A percentile compares a stretch with the other conserved stretches of the same genome.
Conservation (phyloP, 2,329 filamentous ascomycete genomes). For the Trematosphaeria pertusa region DNA sequence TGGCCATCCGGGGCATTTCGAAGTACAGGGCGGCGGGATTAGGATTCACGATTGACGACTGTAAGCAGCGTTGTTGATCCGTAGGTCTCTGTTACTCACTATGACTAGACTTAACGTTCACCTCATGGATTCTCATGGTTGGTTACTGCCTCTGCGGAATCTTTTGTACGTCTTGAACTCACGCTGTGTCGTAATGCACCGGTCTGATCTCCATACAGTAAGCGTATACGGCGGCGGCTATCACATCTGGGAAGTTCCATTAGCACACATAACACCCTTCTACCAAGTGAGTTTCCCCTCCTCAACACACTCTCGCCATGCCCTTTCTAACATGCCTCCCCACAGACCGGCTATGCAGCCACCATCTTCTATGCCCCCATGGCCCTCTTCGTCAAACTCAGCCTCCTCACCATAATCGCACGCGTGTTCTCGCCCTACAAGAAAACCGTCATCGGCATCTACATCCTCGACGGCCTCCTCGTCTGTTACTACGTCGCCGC, state of each 20-base stretch:
- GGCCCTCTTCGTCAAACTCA: conserved; percentile 48
- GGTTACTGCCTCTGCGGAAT: too few relatives aligned
- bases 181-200: too few relatives aligned
- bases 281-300: conserved; percentile 27
- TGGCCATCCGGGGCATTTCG: too few relatives aligned
- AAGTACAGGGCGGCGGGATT: too few relatives aligned
- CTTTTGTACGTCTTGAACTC: too few relatives aligned
- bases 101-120: too few relatives aligned
- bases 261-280: conserved; percentile 27
- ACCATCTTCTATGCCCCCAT: conserved; percentile 52
- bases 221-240: conserved; percentile 48
- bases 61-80: too few relatives aligned
- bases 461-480: conserved; percentile 43
- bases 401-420: conserved; percentile 47
- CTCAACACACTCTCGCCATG: background rate
- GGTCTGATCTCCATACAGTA: too few relatives aligned
- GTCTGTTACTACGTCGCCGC: conserved; percentile 46
- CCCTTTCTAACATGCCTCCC: background rate
- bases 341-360: conserved; percentile 47
- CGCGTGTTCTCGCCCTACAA: conserved; percentile 48
- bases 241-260: conserved; percentile 33
- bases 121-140: too few relatives aligned
- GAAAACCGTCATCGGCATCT: conserved; percentile 43
- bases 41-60: too few relatives aligned
- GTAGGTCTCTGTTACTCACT: too few relatives aligned